These are phyloP conservation scores for Camellia oleifera DNA, from an alignment of 179 eudicot species.

Conservation along the genomic window DNA sequence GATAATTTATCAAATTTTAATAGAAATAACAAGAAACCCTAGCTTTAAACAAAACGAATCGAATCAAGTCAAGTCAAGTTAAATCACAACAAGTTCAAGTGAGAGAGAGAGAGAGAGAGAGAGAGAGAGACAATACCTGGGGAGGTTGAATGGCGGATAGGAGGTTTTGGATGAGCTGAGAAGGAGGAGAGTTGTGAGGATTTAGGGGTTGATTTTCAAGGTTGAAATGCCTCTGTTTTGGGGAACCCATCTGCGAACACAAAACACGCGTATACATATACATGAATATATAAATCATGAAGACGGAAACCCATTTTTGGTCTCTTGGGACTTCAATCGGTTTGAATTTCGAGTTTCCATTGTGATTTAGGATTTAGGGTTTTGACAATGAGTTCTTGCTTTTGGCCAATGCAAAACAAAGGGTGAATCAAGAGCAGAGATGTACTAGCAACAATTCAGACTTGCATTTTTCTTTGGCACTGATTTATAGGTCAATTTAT, in stretches of 20 bases:
- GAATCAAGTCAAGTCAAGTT: background rate
- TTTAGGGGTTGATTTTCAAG: background rate
- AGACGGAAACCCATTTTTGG: background rate
- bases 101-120: slow-evolving; percentile 1
- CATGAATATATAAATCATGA: too few species aligned
- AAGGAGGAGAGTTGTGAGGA: background rate
- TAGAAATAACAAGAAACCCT: slow-evolving; percentile 1
- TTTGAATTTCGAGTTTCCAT: background rate
- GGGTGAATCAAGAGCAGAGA: too few species aligned
- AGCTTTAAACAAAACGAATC: background rate
- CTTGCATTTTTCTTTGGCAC: too few species aligned
- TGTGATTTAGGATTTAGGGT: background rate
- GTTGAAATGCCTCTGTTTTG: background rate
- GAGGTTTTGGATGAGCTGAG: slow-evolving; percentile 9
- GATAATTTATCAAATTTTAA: background rate
- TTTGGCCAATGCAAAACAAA: too few species aligned
- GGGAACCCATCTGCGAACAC: slow-evolving; percentile 5
- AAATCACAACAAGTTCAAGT: background rate
- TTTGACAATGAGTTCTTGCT: background rate
- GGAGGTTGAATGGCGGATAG: slow-evolving; percentile 14
- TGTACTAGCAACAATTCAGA: too few species aligned
- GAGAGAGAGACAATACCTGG: slow-evolving; percentile 9
- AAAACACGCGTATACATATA: background rate
- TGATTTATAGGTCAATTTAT: too few species aligned
- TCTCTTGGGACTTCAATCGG: background rate